Evolutionary conservation across 2,329 filamentous ascomycete genomes (phyloP), one percentile per base, ranked within the genome.

Genomic region (Nakataea oryzae): DNA sequence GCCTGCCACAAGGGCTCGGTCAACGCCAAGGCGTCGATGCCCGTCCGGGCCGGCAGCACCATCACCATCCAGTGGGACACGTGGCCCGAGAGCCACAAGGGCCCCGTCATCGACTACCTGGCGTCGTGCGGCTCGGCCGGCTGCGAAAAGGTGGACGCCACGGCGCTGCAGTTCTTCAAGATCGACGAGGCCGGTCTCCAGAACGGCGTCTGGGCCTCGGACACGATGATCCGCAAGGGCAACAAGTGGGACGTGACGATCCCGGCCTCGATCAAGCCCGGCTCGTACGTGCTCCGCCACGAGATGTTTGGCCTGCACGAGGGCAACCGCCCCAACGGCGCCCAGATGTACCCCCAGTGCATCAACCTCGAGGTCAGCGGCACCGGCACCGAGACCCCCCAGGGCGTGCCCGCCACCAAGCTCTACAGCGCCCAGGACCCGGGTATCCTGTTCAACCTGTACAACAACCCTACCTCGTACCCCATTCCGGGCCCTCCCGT

Each of bases 71-170:
- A 74, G 59, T 80, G 78, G 78, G 72, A 66, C 29, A 67, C 65
- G 1, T 80, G 77, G 78, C 75, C 77, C 50, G 72, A 72, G 0
- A 71, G 69, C 29, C 79, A 81, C 69, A 66, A 75, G 41, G 76
- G 81, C 0, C 85, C 86, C 11, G 80, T 88, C 67, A 78, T 88
- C 65, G 81, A 81, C 71, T 88, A 88, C 75, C 74, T 88, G 21
- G 86, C 86, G 14, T 1, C 30, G 54, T 65, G 65, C 59, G 50
- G 50, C 60, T n/a, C 21, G 6, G 60, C 61, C 59, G 60, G 60
- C 50, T 66, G 65, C 62, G 63, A 63, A 59, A 61, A 54, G 7
- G 65, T 60, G 24, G 62, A 66, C 30, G 64, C 61, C 41, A 57
- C 61, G 2, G 7, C 57, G 17, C 63, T 66, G 47, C 27, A 62